phyloP scores from a whole-genome alignment of 371 early-diverging fungal genomes.

The Actinomortierella wolfii region DNA sequence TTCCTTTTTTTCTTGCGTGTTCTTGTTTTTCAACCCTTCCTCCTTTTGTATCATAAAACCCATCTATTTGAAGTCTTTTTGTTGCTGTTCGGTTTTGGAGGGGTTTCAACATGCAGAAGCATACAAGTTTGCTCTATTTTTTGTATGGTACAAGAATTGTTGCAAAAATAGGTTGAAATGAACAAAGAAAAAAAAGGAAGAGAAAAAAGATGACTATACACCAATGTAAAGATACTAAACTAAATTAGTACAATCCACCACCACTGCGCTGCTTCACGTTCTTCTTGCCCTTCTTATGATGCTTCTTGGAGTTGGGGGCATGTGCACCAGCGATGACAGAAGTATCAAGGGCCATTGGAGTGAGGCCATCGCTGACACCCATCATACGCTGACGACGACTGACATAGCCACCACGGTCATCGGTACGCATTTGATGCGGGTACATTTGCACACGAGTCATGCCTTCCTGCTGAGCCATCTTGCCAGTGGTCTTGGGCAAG shows the following conservation, averaged over 20 bases:
- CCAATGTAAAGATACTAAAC: too few relatives aligned
- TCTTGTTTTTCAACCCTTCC: too few relatives aligned
- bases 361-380: constrained; percentile 15
- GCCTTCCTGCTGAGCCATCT: constrained; percentile 47
- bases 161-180: too few relatives aligned
- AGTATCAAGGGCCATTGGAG: constrained; percentile 49
- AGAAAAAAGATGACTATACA: too few relatives aligned
- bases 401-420: constrained; percentile 53
- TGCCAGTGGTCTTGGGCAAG: constrained; percentile 59
- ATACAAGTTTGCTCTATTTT: too few relatives aligned
- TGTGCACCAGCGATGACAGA: constrained; percentile 44
- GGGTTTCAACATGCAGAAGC: too few relatives aligned
- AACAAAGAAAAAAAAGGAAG: too few relatives aligned
- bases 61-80: too few relatives aligned
- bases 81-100: too few relatives aligned
- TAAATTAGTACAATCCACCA: constrained; percentile 49
- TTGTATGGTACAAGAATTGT: too few relatives aligned
- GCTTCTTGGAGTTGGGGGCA: constrained; percentile 58
- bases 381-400: constrained; percentile 27
- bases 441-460: constrained; percentile 64
- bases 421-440: constrained; percentile 61
- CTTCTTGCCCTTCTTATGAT: constrained; percentile 85
- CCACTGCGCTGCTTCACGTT: constrained; percentile 74
- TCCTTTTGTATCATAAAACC: too few relatives aligned
- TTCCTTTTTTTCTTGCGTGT: too few relatives aligned